Conservation (phyloP, 129 eudicot genomes). For the Glebionis coronaria region DNA sequence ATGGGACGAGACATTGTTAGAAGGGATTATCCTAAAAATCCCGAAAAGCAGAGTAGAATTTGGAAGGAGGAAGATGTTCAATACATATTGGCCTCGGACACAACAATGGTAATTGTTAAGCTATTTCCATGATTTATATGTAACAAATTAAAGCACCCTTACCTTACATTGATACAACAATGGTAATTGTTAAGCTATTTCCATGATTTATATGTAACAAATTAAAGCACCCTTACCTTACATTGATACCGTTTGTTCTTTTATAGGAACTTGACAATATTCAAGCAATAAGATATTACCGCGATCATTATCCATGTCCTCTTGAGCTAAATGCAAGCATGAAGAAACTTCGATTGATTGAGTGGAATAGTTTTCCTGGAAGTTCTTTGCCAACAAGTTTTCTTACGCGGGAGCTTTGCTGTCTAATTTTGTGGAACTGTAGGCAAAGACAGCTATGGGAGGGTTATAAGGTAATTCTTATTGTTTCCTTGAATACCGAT, state of each 20-base stretch:
- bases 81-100: background rate
- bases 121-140: background rate
- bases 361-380: too few relatives aligned
- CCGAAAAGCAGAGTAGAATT: constrained; percentile 16
- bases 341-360: too few relatives aligned
- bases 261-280: constrained; percentile 1
- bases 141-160: too few relatives aligned
- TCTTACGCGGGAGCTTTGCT: background rate
- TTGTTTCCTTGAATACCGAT: background rate
- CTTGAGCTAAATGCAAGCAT: background rate
- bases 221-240: background rate
- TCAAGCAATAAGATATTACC: background rate
- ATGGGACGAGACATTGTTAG: constrained; percentile 29
- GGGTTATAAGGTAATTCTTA: constrained; percentile 8
- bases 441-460: background rate
- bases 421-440: background rate
- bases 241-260: background rate
- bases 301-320: background rate
- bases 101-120: constrained; percentile 1
- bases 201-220: background rate
- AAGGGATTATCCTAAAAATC: constrained; percentile 12
- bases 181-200: constrained; percentile 10
- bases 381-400: too few relatives aligned
- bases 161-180: constrained; percentile 1
- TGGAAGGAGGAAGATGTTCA: constrained; percentile 13